Percentiles rank a stretch among this genome's conserved stretches.
Evolutionary conservation across 1,284 basidiomycete genomes (phyloP).

Genomic region (Trichosporon sp.): DNA sequence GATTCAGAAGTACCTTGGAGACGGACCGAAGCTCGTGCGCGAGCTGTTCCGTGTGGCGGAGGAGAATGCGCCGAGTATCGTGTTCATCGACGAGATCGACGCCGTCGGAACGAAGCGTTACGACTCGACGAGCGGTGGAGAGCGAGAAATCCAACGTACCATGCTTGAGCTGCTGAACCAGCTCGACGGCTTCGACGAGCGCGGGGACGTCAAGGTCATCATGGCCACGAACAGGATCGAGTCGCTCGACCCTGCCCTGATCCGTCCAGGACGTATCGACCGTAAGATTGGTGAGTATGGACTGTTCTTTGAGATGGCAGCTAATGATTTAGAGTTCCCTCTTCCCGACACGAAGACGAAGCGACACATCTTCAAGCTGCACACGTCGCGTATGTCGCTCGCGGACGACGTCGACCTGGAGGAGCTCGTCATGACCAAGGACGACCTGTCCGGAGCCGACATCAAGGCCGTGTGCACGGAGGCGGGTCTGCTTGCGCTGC

Average conservation of each 20-base stretch:
- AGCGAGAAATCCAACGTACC: constrained; percentile 97
- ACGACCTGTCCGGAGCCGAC: constrained; percentile 93
- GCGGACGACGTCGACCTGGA: constrained; percentile 89
- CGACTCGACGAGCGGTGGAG: constrained; percentile 94
- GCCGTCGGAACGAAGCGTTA: constrained; percentile 97
- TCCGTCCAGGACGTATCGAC: constrained; percentile 97
- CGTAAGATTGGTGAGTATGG: constrained; percentile 71
- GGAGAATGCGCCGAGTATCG: constrained; percentile 95
- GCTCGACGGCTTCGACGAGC: constrained; percentile 97
- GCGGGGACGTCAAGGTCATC: constrained; percentile 92
- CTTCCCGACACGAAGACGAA: constrained; percentile 94
- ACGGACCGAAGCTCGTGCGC: constrained; percentile 97
- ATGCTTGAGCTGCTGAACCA: constrained; percentile 77
- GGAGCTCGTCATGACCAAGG: constrained; percentile 93
- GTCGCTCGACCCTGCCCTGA: constrained; percentile 90
- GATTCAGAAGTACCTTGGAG: constrained; percentile 98
- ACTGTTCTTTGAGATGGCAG: not conserved
- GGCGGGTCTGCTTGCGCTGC: constrained; percentile 86
- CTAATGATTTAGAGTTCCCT: constrained; percentile 64
- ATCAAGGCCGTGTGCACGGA: constrained; percentile 98
- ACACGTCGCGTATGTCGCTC: constrained; percentile 94
- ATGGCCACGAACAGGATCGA: constrained; percentile 65
- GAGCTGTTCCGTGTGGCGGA: constrained; percentile 96
- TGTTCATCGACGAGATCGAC: constrained; percentile 99
- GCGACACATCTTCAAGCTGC: constrained; percentile 95